phyloP scores from a whole-genome alignment of 2,329 filamentous ascomycete species.

The Curvularia lunata region DNA sequence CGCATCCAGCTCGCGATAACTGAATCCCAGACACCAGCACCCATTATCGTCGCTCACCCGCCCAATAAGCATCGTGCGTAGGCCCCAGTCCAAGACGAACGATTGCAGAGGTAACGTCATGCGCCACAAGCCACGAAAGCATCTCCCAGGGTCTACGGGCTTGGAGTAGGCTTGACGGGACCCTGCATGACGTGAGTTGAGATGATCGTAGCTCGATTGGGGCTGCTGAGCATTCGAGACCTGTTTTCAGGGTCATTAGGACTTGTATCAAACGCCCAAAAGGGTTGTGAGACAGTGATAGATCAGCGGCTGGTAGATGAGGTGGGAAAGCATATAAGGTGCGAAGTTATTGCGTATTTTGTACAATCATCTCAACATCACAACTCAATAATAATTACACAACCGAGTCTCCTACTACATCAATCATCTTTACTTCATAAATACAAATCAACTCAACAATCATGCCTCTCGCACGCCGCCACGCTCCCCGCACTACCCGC shows the following conservation, averaged over 20 bases:
- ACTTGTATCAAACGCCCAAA: background rate
- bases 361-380: background rate
- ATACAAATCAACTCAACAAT: conserved; percentile 10
- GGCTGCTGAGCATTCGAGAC: conserved; percentile 21
- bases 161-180: conserved; percentile 10
- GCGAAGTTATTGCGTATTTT: background rate
- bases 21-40: conserved; percentile 16
- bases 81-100: background rate
- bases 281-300: background rate
- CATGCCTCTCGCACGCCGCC: conserved; percentile 42
- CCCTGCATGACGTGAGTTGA: conserved; percentile 37
- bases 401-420: background rate
- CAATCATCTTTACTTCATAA: background rate
- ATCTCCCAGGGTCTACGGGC: background rate
- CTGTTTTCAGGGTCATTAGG: conserved; percentile 27
- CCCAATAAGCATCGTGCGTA: conserved; percentile 20
- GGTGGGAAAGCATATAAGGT: conserved; percentile 16
- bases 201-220: conserved; percentile 18
- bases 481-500: conserved; percentile 27
- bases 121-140: conserved; percentile 19
- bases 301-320: background rate
- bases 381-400: background rate
- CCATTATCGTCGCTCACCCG: conserved; percentile 20
- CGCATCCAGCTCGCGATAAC: conserved; percentile 15
- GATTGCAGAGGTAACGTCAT: conserved; percentile 22